Base-by-base conservation (phyloP, 441 rosid genomes). In the Eruca vesicaria region DNA sequence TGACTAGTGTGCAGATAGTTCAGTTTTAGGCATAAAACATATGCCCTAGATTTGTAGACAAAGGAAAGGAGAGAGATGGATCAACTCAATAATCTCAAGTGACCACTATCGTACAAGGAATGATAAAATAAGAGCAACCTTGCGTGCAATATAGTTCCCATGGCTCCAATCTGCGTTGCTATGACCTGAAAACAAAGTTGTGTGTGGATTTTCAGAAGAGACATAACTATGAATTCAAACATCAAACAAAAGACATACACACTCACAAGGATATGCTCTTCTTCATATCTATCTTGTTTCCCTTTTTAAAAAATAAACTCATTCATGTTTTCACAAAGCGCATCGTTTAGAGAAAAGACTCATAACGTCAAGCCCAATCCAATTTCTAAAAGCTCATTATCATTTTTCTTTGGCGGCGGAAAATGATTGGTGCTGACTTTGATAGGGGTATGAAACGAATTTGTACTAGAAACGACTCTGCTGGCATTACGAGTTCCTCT, bases 211-310 rank as follows among this genome's bases (percentile, higher is more conserved):
- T n/a, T n/a, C n/a, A n/a, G 75, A 73, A 81, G 95, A 90, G 91
- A 23, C 18, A 69, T 20, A 73, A 9, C 71, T 10, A 16, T n/a
- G 26, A 66, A 9, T 38, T 32, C 12, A 63, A 38, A 28, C 68
- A 33, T 36, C 72, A 72, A n/a, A 48, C 6, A 6, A 57, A 56
- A 10, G 28, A 32, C 69, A 62, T 7, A 81, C 86, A 65, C 15
- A 84, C 96, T 89, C 77, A 94, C 98, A 75, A 90, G 84, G 78
- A 84, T 78, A 80, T 92, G 90, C 69, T 92, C 97, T 9, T 89
- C 86, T 73, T 83, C 87, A 86, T 72, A 92, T 94, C 95, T 20
- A 94, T 92, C 62, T 84, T 87, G 88, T 86, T 86, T 48, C 89
- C 97, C 97, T 94, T 84, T n/a, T n/a, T n/a, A n/a, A n/a, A 23